Conservation (phyloP, 306 rosid genomes). For the Rosa lucieae region DNA sequence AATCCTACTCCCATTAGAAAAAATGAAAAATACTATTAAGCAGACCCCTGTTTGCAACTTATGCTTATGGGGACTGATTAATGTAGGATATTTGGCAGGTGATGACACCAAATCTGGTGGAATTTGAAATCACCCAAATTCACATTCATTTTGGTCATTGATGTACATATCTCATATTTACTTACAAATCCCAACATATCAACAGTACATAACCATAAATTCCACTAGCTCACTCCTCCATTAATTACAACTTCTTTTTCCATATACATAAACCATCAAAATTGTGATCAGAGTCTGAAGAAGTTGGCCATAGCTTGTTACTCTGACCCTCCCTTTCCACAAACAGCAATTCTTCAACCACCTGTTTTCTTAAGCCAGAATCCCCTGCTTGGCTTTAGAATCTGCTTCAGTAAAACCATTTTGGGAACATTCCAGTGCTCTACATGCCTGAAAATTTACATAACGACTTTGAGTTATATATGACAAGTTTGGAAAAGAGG, state of each 20-base stretch:
- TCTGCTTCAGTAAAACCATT: conserved; percentile 80
- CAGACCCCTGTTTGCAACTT: too few relatives aligned
- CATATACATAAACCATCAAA: background rate
- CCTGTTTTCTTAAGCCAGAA: conserved; percentile 47
- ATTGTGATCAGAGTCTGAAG: background rate
- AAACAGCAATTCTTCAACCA: conserved; percentile 29
- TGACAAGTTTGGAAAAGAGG: conserved; percentile 12
- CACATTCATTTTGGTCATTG: background rate
- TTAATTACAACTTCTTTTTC: background rate
- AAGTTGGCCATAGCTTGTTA: background rate
- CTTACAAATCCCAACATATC: background rate
- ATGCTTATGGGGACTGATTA: too few relatives aligned
- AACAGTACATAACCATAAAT: background rate
- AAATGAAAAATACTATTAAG: background rate
- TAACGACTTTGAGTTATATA: background rate
- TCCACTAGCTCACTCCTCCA: background rate
- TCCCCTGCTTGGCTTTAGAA: conserved; percentile 69
- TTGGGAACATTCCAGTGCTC: conserved; percentile 98
- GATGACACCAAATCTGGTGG: background rate
- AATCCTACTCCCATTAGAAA: background rate
- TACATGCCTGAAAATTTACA: conserved; percentile 58
- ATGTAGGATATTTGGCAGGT: background rate
- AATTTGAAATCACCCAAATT: background rate
- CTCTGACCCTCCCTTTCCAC: background rate
- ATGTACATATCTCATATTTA: background rate